Conservation (phyloP, 1,139 yeast genomes). For the Candida tunisiensis region DNA sequence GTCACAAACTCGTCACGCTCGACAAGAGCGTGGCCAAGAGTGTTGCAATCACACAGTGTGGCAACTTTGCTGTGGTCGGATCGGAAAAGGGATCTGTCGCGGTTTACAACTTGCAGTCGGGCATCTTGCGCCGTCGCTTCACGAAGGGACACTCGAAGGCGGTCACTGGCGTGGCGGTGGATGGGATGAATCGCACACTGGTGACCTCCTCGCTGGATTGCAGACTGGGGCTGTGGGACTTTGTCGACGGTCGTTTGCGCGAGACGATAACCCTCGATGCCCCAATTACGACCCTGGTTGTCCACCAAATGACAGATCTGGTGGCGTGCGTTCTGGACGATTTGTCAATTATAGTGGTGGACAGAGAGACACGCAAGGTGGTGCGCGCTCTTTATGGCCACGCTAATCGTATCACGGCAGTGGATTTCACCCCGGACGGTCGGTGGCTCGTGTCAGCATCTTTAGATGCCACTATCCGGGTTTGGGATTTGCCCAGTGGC, state of each 20-base stretch:
- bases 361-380: slow-evolving; percentile 60
- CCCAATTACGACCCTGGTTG: slow-evolving; percentile 61
- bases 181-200: slow-evolving; percentile 78
- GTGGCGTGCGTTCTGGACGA: slow-evolving; percentile 81
- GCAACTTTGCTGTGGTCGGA: slow-evolving; percentile 91
- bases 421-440: slow-evolving; percentile 91
- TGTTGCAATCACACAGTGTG: slow-evolving; percentile 79
- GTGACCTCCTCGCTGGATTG: slow-evolving; percentile 79
- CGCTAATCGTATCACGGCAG: slow-evolving; percentile 67
- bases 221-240: slow-evolving; percentile 93
- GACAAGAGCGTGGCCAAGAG: slow-evolving; percentile 75
- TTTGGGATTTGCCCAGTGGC: slow-evolving; percentile 98
- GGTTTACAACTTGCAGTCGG: slow-evolving; percentile 84
- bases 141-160: slow-evolving; percentile 48
- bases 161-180: slow-evolving; percentile 80
- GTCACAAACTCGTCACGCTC: slow-evolving; percentile 47
- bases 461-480: slow-evolving; percentile 75
- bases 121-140: slow-evolving; percentile 47
- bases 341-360: slow-evolving; percentile 68
- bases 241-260: slow-evolving; percentile 49
- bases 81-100: slow-evolving; percentile 80
- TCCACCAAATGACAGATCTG: slow-evolving; percentile 71
- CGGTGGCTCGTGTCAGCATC: slow-evolving; percentile 85
- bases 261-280: slow-evolving; percentile 50
- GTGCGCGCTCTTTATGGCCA: slow-evolving; percentile 90